phyloP scores from a whole-genome alignment of 768 basidiomycete genomes.

The Hygrophoropsis aurantiaca region DNA sequence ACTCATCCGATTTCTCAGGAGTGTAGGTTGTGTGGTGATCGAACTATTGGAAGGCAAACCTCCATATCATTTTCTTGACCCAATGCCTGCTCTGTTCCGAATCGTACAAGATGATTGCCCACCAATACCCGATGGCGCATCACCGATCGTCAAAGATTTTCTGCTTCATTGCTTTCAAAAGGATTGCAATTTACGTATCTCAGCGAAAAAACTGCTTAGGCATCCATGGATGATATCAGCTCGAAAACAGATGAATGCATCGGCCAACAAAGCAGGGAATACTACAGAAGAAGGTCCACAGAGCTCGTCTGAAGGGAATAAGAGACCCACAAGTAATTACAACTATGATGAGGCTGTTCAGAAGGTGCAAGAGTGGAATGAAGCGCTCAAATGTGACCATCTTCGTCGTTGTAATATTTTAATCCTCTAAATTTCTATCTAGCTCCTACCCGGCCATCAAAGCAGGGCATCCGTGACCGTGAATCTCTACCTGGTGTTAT shows the following conservation, averaged over 20 bases:
- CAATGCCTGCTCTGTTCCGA: slow-evolving; percentile 97
- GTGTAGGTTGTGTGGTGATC: slow-evolving; percentile 96
- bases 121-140: slow-evolving; percentile 93
- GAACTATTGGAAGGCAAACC: slow-evolving; percentile 89
- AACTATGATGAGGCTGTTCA: slow-evolving; percentile 93
- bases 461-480: slow-evolving; percentile 54
- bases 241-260: slow-evolving; percentile 63
- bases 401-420: slow-evolving; percentile 13
- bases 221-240: slow-evolving; percentile 97
- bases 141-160: slow-evolving; percentile 95
- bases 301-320: slow-evolving; percentile 33
- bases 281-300: slow-evolving; percentile 34
- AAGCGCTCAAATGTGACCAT: slow-evolving; percentile 82
- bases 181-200: slow-evolving; percentile 90
- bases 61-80: slow-evolving; percentile 93
- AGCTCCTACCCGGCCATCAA: slow-evolving; percentile 78
- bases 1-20: slow-evolving; percentile 39
- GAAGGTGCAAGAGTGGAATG: slow-evolving; percentile 98
- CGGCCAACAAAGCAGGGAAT: slow-evolving; percentile 25
- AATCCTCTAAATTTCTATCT: slow-evolving; percentile 9
- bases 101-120: slow-evolving; percentile 99
- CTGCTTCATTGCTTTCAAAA: slow-evolving; percentile 98
- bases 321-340: slow-evolving; percentile 70
- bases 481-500: slow-evolving; percentile 33
- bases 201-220: slow-evolving; percentile 86